phyloP scores from a whole-genome alignment of 1,284 basidiomycete genomes.

The Kwoniella shivajii region DNA sequence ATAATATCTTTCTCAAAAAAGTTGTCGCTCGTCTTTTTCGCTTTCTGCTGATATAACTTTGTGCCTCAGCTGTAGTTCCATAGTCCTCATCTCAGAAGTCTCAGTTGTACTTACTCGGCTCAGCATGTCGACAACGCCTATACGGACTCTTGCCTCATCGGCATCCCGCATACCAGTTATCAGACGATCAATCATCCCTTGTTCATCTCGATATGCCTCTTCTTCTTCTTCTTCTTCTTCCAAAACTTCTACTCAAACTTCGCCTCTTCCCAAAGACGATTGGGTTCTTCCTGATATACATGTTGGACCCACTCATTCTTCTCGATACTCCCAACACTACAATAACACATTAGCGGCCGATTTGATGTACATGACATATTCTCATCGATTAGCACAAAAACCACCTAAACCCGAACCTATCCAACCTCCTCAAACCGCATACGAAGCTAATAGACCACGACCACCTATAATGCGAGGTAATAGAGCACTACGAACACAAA shows the following conservation, averaged over 20 bases:
- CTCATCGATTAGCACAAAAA: conserved; percentile 61
- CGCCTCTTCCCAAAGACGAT: conserved; percentile 12
- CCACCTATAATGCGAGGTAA: conserved; percentile 46
- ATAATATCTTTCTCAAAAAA: too few relatives aligned
- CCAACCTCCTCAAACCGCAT: conserved; percentile 44
- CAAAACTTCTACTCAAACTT: conserved; percentile 1
- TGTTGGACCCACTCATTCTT: conserved; percentile 65
- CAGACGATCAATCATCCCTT: conserved; percentile 2
- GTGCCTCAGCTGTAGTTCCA: too few relatives aligned
- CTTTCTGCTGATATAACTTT: too few relatives aligned
- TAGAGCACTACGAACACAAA: conserved; percentile 46
- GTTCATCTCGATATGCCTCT: conserved; percentile 12
- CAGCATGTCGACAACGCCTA: conserved; percentile 12
- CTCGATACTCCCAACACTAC: conserved; percentile 83
- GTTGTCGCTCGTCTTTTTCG: too few relatives aligned
- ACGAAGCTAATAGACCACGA: conserved; percentile 52
- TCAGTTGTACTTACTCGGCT: too few relatives aligned
- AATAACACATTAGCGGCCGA: conserved; percentile 77
- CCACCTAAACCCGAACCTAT: conserved; percentile 27
- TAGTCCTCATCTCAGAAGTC: too few relatives aligned
- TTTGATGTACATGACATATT: conserved; percentile 94
- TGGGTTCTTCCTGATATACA: conserved; percentile 44
- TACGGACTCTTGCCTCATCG: conserved; percentile 5
- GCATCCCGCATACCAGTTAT: conserved; percentile 7
- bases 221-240: conserved; percentile 13